Evolutionary conservation across 257 asterid genomes (phyloP).

Genomic region (Misopates orontium): DNA sequence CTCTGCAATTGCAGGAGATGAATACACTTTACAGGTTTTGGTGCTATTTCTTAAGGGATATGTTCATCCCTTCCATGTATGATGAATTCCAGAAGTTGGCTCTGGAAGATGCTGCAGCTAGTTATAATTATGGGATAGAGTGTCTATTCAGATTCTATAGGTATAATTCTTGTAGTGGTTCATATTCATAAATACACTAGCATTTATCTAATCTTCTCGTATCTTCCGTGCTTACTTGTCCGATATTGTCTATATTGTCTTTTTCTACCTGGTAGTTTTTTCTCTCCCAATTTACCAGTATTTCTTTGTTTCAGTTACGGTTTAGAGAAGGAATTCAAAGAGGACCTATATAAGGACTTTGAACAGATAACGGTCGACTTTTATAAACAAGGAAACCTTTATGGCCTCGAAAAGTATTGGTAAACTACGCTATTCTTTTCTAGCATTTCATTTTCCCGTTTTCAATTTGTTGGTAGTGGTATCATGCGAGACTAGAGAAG

Average conservation of each 20-base stretch:
- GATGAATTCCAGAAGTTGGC: conserved; percentile 79
- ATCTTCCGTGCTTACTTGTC: conserved; percentile 11
- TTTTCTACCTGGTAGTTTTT: conserved; percentile 1
- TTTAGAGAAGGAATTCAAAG: conserved; percentile 78
- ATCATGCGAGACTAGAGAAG: conserved; percentile 6
- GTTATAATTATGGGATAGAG: conserved; percentile 80
- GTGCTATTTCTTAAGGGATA: conserved; percentile 78
- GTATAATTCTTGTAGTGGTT: conserved; percentile 36
- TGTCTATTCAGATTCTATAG: conserved; percentile 95
- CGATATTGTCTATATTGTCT: not conserved
- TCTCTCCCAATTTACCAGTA: not conserved
- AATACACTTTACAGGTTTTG: conserved; percentile 87
- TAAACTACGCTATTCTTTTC: conserved; percentile 28
- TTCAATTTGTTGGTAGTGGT: not conserved
- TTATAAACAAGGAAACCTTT: conserved; percentile 69
- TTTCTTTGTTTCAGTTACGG: conserved; percentile 61
- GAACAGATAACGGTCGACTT: conserved; percentile 71
- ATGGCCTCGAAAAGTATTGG: conserved; percentile 95
- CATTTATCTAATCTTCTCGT: conserved; percentile 3
- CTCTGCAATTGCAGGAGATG: conserved; percentile 77
- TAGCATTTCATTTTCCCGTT: not conserved
- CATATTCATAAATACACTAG: not conserved
- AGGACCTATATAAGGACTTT: conserved; percentile 75
- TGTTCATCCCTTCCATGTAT: conserved; percentile 78
- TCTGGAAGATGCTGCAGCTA: conserved; percentile 84